phyloP scores from a whole-genome alignment of 164 flowering plant species.

The Platanus orientalis region DNA sequence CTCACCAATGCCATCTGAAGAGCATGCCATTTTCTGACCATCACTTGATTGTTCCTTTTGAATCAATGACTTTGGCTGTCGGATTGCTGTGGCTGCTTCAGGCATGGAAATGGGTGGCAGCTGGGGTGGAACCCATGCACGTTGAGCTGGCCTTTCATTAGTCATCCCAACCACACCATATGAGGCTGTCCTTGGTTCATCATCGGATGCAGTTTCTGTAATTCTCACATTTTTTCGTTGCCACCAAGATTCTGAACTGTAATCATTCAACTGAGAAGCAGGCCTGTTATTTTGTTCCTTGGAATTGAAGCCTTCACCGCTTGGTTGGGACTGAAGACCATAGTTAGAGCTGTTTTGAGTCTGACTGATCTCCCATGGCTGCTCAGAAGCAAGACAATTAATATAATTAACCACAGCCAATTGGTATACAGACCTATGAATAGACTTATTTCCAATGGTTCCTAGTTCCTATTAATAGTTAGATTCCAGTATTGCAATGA shows the following conservation, averaged over 20 bases:
- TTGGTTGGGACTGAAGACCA: slow-evolving; percentile 29
- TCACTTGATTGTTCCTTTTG: slow-evolving; percentile 36
- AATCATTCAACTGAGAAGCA: slow-evolving; percentile 37
- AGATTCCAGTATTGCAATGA: no score
- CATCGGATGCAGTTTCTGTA: slow-evolving; percentile 55
- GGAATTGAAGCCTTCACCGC: slow-evolving; percentile 25
- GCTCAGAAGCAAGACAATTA: slow-evolving; percentile 10
- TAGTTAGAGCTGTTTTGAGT: slow-evolving; percentile 34
- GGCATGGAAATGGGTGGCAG: slow-evolving; percentile 86
- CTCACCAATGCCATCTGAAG: slow-evolving; percentile 43
- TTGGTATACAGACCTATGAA: no score
- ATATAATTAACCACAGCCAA: background rate
- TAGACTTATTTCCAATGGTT: no score
- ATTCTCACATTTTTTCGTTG: slow-evolving; percentile 51
- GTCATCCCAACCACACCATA: slow-evolving; percentile 9
- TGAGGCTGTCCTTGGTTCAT: slow-evolving; percentile 27
- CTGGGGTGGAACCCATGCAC: slow-evolving; percentile 90
- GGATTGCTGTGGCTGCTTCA: slow-evolving; percentile 90
- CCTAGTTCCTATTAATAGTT: no score
- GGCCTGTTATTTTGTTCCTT: slow-evolving; percentile 29
- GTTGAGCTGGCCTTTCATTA: slow-evolving; percentile 38
- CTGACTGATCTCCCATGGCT: slow-evolving; percentile 84
- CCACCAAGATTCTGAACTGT: slow-evolving; percentile 55
- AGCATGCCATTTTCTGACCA: slow-evolving; percentile 30
- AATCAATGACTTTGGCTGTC: slow-evolving; percentile 54